These are phyloP conservation scores for Fraxinus nigra DNA, from an alignment of 305 asterid species.

Conservation along the genomic window DNA sequence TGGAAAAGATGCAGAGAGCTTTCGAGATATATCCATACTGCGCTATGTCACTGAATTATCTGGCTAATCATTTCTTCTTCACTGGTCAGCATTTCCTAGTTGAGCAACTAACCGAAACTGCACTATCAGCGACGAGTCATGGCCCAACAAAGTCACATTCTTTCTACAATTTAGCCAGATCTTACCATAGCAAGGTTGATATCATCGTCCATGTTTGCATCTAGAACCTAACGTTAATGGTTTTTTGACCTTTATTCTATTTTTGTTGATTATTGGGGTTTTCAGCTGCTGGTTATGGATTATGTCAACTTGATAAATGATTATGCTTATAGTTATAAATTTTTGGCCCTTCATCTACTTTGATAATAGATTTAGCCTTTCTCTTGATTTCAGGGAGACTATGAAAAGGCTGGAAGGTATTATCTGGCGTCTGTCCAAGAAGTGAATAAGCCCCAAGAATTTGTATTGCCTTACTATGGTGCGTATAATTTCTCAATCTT, in stretches of 20 bases:
- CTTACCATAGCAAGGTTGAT: conserved; percentile 95
- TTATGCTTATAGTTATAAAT: not conserved
- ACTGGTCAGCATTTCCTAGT: conserved; percentile 96
- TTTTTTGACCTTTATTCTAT: conserved; percentile 6
- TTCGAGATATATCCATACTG: conserved; percentile 89
- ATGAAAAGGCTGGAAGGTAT: conserved; percentile 96
- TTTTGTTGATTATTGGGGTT: not conserved
- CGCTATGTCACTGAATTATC: conserved; percentile 87
- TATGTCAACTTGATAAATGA: conserved; percentile 14
- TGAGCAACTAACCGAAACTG: conserved; percentile 95
- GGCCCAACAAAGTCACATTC: conserved; percentile 99
- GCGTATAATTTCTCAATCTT: conserved; percentile 23
- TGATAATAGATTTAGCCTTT: conserved; percentile 16
- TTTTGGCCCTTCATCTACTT: not conserved
- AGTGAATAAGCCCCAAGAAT: conserved; percentile 69
- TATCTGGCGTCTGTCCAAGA: conserved; percentile 96
- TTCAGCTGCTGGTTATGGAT: conserved; percentile 16
- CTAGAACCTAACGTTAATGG: conserved; percentile 10
- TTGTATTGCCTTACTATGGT: conserved; percentile 94
- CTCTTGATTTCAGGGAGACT: conserved; percentile 75
- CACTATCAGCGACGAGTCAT: conserved; percentile 80
- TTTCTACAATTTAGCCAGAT: conserved; percentile 94
- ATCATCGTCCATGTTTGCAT: conserved; percentile 26
- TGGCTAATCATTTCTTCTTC: conserved; percentile 96
- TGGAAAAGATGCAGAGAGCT: conserved; percentile 90